These are phyloP conservation scores for Daldinia childiae DNA, from an alignment of 495 filamentous ascomycete genomes.

Conservation along the genomic window DNA sequence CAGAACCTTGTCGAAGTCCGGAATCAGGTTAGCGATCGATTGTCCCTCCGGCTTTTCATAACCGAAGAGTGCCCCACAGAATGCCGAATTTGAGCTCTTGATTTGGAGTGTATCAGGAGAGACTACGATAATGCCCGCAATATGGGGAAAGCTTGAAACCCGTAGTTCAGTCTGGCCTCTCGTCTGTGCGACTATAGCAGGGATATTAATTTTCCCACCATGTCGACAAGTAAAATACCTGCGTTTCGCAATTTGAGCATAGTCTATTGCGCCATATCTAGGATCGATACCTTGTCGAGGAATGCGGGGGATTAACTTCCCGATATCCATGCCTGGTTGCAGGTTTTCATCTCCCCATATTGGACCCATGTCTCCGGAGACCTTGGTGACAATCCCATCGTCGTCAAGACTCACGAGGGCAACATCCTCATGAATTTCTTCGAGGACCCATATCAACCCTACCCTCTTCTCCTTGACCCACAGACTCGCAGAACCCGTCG, in stretches of 20 bases:
- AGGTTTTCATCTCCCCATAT: constrained; percentile 83
- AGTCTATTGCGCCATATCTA: constrained; percentile 73
- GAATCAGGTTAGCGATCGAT: constrained; percentile 81
- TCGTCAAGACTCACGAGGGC: constrained; percentile 77
- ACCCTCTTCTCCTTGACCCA: constrained; percentile 98
- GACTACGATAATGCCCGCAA: constrained; percentile 94
- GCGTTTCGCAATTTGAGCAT: constrained; percentile 70
- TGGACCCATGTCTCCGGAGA: constrained; percentile 72
- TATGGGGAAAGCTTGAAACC: constrained; percentile 93
- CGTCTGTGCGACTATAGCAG: constrained; percentile 75
- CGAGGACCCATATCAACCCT: constrained; percentile 94
- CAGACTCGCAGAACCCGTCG: constrained; percentile 88
- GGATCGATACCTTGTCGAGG: constrained; percentile 74
- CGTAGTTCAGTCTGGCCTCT: constrained; percentile 72
- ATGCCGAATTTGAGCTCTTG: constrained; percentile 92
- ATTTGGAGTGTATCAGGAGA: constrained; percentile 78
- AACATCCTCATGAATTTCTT: constrained; percentile 96
- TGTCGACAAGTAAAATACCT: constrained; percentile 86
- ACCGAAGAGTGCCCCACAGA: constrained; percentile 91
- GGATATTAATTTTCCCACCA: constrained; percentile 76
- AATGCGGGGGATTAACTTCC: constrained; percentile 79
- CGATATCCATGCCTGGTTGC: constrained; percentile 73
- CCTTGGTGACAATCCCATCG: constrained; percentile 72
- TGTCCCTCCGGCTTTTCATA: constrained; percentile 82
- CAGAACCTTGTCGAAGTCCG: constrained; percentile 85